Evolutionary conservation across 257 asterid species (phyloP).

Genomic region (Nicotiana tabacum): DNA sequence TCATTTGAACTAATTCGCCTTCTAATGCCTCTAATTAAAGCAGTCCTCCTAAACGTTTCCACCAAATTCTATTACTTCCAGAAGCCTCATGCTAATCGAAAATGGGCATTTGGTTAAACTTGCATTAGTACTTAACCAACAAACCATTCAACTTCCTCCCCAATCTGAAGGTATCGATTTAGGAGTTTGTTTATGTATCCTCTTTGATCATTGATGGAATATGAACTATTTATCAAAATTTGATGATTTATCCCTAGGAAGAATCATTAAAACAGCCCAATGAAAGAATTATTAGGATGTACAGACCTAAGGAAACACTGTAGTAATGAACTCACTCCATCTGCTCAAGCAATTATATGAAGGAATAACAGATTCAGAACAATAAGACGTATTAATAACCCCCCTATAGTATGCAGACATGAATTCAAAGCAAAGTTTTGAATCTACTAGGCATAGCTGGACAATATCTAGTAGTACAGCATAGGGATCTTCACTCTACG

Average conservation of each 20-base stretch:
- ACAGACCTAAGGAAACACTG: background rate
- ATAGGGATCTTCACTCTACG: background rate
- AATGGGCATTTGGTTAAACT: background rate
- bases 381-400: background rate
- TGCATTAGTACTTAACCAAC: background rate
- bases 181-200: background rate
- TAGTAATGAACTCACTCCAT: background rate
- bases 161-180: background rate
- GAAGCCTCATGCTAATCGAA: background rate
- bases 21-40: background rate
- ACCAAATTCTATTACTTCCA: background rate
- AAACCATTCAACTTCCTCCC: background rate
- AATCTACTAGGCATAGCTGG: background rate
- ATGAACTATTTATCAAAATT: background rate
- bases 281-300: background rate
- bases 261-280: background rate
- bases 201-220: background rate
- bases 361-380: background rate
- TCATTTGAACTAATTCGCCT: conserved; percentile 4
- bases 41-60: background rate
- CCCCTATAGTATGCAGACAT: background rate
- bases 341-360: background rate
- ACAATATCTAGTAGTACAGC: background rate
- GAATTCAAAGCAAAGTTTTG: background rate
- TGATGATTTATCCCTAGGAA: background rate